Conservation (phyloP, 345 rosid species). For the Cardamine resedifolia region DNA sequence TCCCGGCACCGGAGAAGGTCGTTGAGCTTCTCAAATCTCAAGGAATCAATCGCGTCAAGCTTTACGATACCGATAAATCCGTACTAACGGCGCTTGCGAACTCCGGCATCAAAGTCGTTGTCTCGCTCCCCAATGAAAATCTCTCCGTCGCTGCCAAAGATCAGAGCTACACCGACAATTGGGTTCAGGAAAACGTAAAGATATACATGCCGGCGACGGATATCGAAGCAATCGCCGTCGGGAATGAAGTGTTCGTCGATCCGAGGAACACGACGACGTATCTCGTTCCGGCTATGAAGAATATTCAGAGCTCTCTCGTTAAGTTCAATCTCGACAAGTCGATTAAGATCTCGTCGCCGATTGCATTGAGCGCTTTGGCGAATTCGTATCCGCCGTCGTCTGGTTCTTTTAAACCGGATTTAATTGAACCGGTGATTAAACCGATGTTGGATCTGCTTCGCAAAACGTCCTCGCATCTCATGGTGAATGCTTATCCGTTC, state of each 20-base stretch:
- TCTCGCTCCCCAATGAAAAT: slow-evolving; percentile 76
- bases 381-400: slow-evolving; percentile 80
- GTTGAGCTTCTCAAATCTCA: slow-evolving; percentile 65
- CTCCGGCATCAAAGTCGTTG: slow-evolving; percentile 65
- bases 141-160: slow-evolving; percentile 67
- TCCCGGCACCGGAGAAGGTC: slow-evolving; percentile 68
- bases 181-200: slow-evolving; percentile 71
- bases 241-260: slow-evolving; percentile 88
- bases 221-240: slow-evolving; percentile 82
- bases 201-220: slow-evolving; percentile 57
- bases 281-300: slow-evolving; percentile 87
- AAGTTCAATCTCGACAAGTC: slow-evolving; percentile 51
- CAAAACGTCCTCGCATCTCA: slow-evolving; percentile 60
- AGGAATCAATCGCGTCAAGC: slow-evolving; percentile 60
- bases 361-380: slow-evolving; percentile 63
- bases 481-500: slow-evolving; percentile 88
- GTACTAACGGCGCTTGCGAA: slow-evolving; percentile 68
- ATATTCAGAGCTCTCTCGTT: slow-evolving; percentile 57
- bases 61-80: slow-evolving; percentile 68
- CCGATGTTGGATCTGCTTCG: slow-evolving; percentile 74
- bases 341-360: slow-evolving; percentile 71
- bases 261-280: slow-evolving; percentile 59
- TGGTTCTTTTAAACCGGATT: slow-evolving; percentile 68
- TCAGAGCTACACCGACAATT: slow-evolving; percentile 70
- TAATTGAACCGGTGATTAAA: slow-evolving; percentile 65